Evolutionary conservation across 176 grass and related monocot species (phyloP).

Genomic region (Tillandsia fasciculata): DNA sequence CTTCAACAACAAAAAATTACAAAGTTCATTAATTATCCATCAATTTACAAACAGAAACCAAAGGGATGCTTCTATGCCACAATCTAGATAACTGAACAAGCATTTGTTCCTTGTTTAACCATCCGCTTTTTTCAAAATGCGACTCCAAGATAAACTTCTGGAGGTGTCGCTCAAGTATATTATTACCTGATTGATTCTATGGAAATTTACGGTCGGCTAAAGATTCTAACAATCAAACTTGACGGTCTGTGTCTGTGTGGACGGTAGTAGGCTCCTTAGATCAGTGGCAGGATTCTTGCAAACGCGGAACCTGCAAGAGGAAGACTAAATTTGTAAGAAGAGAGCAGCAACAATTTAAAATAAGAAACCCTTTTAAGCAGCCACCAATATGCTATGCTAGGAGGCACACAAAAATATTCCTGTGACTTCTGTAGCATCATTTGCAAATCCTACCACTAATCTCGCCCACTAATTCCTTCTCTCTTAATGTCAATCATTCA

Average conservation of each 20-base stretch:
- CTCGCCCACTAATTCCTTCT: neutral
- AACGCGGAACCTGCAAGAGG: constrained; percentile 65
- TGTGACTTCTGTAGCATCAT: no score
- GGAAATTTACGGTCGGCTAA: neutral
- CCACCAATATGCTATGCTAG: neutral
- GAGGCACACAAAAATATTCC: neutral
- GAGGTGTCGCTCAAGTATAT: neutral
- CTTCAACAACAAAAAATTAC: neutral
- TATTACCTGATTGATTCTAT: neutral
- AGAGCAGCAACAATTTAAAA: neutral
- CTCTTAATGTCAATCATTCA: neutral
- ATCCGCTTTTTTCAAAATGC: neutral
- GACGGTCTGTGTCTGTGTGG: neutral
- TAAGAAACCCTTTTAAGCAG: neutral
- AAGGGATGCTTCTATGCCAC: neutral
- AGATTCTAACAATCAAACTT: neutral
- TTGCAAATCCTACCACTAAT: no score
- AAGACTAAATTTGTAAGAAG: constrained; percentile 6
- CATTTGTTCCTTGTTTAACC: neutral
- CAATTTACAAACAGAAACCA: constrained; percentile 3
- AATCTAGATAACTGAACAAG: neutral
- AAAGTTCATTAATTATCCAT: neutral
- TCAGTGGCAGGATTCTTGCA: constrained; percentile 54
- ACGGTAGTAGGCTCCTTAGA: constrained; percentile 1
- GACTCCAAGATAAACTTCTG: neutral